A percentile compares a stretch with the other conserved stretches of the same genome.
phyloP scores from a whole-genome alignment of 345 rosid species.

The Corymbia maculata region DNA sequence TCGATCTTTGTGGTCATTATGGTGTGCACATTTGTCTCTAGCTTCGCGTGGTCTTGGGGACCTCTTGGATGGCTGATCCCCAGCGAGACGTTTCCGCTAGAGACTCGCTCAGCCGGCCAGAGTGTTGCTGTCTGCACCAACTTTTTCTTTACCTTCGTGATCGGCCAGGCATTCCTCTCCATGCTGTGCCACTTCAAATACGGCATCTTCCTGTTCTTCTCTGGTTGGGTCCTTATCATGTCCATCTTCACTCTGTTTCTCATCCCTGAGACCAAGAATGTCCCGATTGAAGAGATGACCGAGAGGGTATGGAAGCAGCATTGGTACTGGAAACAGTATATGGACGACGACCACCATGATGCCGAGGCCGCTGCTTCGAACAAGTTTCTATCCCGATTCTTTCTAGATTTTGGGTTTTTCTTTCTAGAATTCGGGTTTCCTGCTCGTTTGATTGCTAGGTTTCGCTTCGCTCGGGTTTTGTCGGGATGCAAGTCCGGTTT shows the following conservation, averaged over 20 bases:
- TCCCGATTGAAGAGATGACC: conserved; percentile 98
- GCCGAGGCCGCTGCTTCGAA: background rate
- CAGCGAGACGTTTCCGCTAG: conserved; percentile 84
- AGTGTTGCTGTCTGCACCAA: conserved; percentile 83
- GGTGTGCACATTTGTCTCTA: conserved; percentile 80
- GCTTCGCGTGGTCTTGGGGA: conserved; percentile 99
- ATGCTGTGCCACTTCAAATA: conserved; percentile 93
- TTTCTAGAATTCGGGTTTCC: too few relatives aligned
- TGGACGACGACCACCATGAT: conserved; percentile 26
- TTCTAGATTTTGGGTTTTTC: background rate
- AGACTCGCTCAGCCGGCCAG: conserved; percentile 96
- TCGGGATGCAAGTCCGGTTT: background rate
- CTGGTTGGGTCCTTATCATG: conserved; percentile 78
- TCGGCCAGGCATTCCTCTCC: conserved; percentile 93
- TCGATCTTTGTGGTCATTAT: conserved; percentile 58
- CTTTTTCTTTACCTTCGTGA: conserved; percentile 78
- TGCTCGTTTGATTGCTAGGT: background rate
- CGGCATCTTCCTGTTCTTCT: conserved; percentile 93
- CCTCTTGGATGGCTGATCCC: conserved; percentile 96
- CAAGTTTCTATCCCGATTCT: background rate
- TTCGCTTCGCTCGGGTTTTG: background rate
- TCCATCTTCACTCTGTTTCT: conserved; percentile 68
- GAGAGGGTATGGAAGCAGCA: conserved; percentile 93
- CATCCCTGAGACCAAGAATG: conserved; percentile 78
- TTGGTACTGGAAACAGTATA: conserved; percentile 87